Evolutionary conservation across 179 eudicot genomes (phyloP).

Genomic region (Spinacia oleracea): DNA sequence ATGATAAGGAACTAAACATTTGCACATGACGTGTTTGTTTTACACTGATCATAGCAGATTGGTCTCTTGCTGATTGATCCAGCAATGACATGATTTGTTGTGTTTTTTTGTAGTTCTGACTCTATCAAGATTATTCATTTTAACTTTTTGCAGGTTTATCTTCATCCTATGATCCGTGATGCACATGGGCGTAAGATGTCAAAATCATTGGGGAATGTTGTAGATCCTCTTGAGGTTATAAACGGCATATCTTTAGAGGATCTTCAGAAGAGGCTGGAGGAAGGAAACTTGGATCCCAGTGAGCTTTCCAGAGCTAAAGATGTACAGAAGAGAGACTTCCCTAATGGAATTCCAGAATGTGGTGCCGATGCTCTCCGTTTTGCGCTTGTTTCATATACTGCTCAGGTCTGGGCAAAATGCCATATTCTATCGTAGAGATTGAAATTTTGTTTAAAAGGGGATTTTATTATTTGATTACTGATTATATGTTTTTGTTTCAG

Average conservation of each 20-base stretch:
- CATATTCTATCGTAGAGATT: background rate
- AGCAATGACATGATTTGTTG: background rate
- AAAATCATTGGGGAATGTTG: conserved; percentile 89
- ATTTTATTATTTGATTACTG: background rate
- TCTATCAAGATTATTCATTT: background rate
- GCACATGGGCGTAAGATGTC: conserved; percentile 99
- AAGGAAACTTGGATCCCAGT: conserved; percentile 73
- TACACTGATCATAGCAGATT: background rate
- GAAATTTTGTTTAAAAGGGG: background rate
- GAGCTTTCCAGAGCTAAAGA: conserved; percentile 78
- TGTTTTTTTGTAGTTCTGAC: background rate
- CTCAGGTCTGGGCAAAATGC: conserved; percentile 58
- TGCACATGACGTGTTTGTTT: background rate
- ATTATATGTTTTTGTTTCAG: conserved; percentile 41
- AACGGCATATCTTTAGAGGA: conserved; percentile 71
- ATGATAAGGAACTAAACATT: background rate
- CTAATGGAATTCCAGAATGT: conserved; percentile 88
- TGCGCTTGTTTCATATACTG: conserved; percentile 88
- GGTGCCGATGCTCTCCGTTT: conserved; percentile 99
- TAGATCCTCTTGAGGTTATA: conserved; percentile 94
- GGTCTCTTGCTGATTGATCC: background rate
- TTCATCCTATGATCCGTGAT: conserved; percentile 98
- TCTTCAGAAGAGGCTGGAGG: conserved; percentile 88
- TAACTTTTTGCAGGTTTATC: conserved; percentile 59
- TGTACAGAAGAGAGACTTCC: conserved; percentile 86